Percentiles rank a stretch among this genome's conserved stretches.
Conservation (phyloP, 2,329 filamentous ascomycete species). For the Alternaria arborescens region DNA sequence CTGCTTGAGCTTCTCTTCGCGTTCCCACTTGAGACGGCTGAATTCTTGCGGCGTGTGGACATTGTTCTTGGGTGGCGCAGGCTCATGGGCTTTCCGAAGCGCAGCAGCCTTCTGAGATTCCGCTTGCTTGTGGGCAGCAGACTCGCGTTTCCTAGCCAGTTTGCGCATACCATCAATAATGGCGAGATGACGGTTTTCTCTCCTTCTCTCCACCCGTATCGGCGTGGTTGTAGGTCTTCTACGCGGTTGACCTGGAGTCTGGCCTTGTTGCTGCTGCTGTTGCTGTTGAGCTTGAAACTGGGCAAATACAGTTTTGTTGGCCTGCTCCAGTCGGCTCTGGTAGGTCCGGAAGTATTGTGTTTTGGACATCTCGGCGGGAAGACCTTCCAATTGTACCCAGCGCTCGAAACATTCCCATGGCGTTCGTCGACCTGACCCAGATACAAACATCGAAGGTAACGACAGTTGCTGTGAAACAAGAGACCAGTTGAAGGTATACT, state of each 20-base stretch:
- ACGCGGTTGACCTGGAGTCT: slow-evolving; percentile 61
- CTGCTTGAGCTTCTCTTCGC: slow-evolving; percentile 71
- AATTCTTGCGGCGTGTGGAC: slow-evolving; percentile 87
- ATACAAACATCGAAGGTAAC: slow-evolving; percentile 78
- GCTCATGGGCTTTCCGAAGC: slow-evolving; percentile 81
- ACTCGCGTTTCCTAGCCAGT: slow-evolving; percentile 91
- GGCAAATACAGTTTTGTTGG: slow-evolving; percentile 66
- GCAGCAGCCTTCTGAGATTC: slow-evolving; percentile 75
- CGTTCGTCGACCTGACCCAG: slow-evolving; percentile 86
- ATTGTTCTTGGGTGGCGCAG: slow-evolving; percentile 65
- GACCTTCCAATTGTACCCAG: slow-evolving; percentile 90
- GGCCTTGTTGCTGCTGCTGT: slow-evolving; percentile 63
- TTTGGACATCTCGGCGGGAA: slow-evolving; percentile 92
- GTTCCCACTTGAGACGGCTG: slow-evolving; percentile 86
- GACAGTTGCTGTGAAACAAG: slow-evolving; percentile 84
- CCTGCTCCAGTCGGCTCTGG: slow-evolving; percentile 69
- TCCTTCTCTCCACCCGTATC: slow-evolving; percentile 83
- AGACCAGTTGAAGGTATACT: slow-evolving; percentile 98
- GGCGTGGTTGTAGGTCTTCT: slow-evolving; percentile 75
- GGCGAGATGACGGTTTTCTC: slow-evolving; percentile 85
- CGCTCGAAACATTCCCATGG: slow-evolving; percentile 99
- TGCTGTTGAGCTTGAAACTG: slow-evolving; percentile 65
- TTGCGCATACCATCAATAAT: slow-evolving; percentile 96
- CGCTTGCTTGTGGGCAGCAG: slow-evolving; percentile 83
- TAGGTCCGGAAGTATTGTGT: slow-evolving; percentile 91